These are phyloP conservation scores for Backusella australiensis DNA, from an alignment of 192 early-diverging fungal genomes.

Conservation along the genomic window DNA sequence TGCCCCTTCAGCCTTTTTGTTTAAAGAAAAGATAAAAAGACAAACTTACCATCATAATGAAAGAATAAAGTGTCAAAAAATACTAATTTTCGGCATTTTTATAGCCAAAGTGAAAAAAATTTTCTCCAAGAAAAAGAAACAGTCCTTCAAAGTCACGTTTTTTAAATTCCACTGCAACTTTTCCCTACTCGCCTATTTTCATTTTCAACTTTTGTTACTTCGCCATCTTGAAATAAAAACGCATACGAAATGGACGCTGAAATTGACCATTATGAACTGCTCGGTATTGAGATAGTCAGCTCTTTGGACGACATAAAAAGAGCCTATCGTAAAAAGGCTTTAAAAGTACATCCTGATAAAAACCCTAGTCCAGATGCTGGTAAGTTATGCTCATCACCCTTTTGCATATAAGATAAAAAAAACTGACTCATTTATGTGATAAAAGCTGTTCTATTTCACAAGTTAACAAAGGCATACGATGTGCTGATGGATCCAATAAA, in stretches of 20 bases:
- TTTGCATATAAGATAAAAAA: background rate
- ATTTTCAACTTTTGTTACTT: background rate
- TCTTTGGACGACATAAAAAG: constrained; percentile 45
- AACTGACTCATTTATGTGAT: constrained; percentile 1
- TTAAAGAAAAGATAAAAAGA: background rate
- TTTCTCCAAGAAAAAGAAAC: background rate
- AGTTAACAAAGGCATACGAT: constrained; percentile 43
- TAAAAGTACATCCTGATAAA: constrained; percentile 90
- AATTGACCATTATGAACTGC: constrained; percentile 46
- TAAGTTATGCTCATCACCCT: background rate
- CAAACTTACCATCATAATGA: background rate
- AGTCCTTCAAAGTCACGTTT: background rate
- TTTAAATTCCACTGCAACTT: background rate
- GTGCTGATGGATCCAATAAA: constrained; percentile 42
- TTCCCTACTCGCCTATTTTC: background rate
- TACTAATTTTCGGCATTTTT: background rate
- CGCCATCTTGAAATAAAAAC: background rate
- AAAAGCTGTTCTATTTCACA: constrained; percentile 46
- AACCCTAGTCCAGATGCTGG: constrained; percentile 68
- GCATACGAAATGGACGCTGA: constrained; percentile 21
- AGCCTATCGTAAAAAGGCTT: constrained; percentile 59
- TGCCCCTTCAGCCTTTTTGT: background rate
- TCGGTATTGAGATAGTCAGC: constrained; percentile 42
- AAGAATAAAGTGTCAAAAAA: background rate
- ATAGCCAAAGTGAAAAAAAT: constrained; percentile 12